These are phyloP conservation scores for Letharia columbiana DNA, from an alignment of 495 filamentous ascomycete genomes.

Conservation along the genomic window DNA sequence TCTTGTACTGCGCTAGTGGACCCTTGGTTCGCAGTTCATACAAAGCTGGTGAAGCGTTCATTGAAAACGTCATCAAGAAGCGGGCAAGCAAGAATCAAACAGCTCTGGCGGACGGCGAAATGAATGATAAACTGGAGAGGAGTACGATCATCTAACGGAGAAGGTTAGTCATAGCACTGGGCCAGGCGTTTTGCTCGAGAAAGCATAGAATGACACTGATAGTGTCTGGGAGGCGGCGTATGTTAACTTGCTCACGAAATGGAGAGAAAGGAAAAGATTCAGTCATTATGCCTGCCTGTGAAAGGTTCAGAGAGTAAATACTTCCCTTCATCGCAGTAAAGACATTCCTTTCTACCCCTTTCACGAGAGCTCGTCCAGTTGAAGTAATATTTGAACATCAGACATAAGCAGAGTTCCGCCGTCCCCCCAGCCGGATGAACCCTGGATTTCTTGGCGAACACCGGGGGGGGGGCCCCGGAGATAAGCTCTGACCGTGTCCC, in stretches of 20 bases:
- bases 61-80: slow-evolving; percentile 96
- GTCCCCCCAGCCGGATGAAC: no score
- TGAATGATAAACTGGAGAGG: not conserved
- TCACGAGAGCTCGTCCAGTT: not conserved
- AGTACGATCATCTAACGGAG: not conserved
- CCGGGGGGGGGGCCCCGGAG: no score
- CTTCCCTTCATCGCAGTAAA: no score
- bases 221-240: not conserved
- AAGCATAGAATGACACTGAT: not conserved
- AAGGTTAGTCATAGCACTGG: not conserved
- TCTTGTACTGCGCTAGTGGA: slow-evolving; percentile 90
- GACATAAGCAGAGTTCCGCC: no score
- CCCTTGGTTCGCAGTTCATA: slow-evolving; percentile 89
- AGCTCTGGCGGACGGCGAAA: slow-evolving; percentile 14
- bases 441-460: no score
- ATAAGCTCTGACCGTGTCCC: no score
- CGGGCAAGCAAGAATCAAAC: slow-evolving; percentile 31
- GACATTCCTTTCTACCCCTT: not conserved
- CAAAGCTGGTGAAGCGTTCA: slow-evolving; percentile 96
- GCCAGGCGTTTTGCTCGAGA: not conserved
- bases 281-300: not conserved
- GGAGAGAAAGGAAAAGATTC: not conserved
- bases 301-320: not conserved
- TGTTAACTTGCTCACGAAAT: not conserved
- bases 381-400: not conserved